phyloP scores from a whole-genome alignment of 164 flowering plant species.

The Magnolia changhungtana region DNA sequence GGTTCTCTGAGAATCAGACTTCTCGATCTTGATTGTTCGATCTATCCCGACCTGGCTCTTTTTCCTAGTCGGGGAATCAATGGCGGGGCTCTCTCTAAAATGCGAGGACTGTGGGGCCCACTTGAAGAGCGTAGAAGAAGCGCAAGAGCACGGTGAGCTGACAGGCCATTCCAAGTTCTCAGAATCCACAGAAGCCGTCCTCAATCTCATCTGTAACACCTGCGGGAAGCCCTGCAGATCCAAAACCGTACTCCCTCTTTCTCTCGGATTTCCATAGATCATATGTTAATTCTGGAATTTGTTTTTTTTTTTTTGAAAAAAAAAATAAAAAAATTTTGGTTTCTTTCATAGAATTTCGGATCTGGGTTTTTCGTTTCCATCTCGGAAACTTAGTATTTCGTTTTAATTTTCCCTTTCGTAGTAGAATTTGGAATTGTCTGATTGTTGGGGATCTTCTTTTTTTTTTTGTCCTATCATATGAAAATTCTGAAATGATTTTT shows the following conservation, averaged over 20 bases:
- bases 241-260: slow-evolving; percentile 45
- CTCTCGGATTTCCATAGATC: not conserved
- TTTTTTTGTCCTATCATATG: no score
- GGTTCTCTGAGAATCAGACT: not conserved
- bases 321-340: not conserved
- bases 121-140: slow-evolving; percentile 79
- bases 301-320: not conserved
- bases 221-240: slow-evolving; percentile 96
- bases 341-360: not conserved
- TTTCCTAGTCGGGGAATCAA: slow-evolving; percentile 11
- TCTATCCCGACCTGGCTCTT: not conserved
- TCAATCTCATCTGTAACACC: slow-evolving; percentile 75
- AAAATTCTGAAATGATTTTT: not conserved
- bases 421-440: not conserved
- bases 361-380: not conserved
- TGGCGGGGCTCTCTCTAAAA: slow-evolving; percentile 85
- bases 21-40: not conserved
- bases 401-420: not conserved
- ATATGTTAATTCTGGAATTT: not conserved
- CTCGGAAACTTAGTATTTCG: not conserved
- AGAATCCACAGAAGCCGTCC: slow-evolving; percentile 92
- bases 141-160: slow-evolving; percentile 93
- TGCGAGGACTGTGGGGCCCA: slow-evolving; percentile 93
- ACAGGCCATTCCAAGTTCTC: slow-evolving; percentile 89
- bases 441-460: no score